phyloP scores from a whole-genome alignment of 1,284 basidiomycete species.

The Wallemia mellicola region DNA sequence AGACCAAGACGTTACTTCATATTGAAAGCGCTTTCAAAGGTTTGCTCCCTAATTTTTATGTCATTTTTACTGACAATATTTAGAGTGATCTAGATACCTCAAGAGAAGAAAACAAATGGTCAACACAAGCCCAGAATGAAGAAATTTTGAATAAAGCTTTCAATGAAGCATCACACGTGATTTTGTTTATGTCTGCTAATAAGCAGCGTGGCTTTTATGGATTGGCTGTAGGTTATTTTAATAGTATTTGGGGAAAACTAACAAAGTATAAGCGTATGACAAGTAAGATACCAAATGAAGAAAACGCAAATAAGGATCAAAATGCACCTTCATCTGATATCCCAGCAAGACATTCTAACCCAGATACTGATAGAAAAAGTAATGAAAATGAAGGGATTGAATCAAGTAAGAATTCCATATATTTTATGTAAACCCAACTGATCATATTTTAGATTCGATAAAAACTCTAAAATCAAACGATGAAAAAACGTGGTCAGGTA shows the following conservation, averaged over 20 bases:
- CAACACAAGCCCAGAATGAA: neutral
- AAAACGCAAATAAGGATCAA: neutral
- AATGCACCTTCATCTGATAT: neutral
- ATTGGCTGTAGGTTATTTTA: neutral
- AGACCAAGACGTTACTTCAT: neutral
- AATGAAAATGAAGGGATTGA: too few species aligned
- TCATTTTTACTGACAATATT: neutral
- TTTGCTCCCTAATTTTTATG: neutral
- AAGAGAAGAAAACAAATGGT: neutral
- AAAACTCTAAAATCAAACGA: neutral
- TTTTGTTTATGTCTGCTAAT: constrained; percentile 1
- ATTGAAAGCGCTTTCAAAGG: neutral
- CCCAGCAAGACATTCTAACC: too few species aligned
- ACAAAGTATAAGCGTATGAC: neutral
- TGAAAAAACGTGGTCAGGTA: neutral
- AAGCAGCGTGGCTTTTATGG: constrained; percentile 1
- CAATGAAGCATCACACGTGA: neutral
- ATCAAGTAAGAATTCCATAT: too few species aligned
- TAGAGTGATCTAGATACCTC: neutral
- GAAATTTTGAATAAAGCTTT: neutral
- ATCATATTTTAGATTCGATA: too few species aligned
- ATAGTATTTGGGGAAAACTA: neutral
- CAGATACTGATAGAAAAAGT: too few species aligned
- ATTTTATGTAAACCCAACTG: too few species aligned
- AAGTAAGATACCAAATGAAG: neutral